Conservation (phyloP, 148 eudicot genomes). For the Vaccinium corymbosum region DNA sequence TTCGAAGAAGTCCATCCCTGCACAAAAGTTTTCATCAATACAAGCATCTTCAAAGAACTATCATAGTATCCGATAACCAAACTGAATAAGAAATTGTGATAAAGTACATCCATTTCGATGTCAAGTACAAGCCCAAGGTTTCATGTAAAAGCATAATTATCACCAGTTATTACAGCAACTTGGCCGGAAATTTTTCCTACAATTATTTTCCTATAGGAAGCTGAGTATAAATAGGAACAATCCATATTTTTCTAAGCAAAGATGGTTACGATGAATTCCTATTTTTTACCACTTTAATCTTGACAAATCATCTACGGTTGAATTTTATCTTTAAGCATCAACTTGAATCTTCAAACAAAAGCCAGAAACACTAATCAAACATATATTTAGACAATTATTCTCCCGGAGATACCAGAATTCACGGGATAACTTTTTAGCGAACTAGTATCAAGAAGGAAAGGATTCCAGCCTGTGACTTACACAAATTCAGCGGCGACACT, state of each 20-base stretch:
- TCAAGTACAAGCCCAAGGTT: background rate
- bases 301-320: background rate
- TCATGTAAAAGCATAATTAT: background rate
- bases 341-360: background rate
- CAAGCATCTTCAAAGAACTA: background rate
- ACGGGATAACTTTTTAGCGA: background rate
- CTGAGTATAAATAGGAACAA: background rate
- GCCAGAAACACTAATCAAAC: background rate
- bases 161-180: background rate
- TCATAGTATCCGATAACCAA: background rate
- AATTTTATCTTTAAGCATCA: background rate
- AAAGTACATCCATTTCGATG: background rate
- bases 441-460: background rate
- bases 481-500: constrained; percentile 63
- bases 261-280: background rate
- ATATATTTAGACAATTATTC: background rate
- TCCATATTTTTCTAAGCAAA: background rate
- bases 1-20: constrained; percentile 66
- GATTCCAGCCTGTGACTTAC: constrained; percentile 40
- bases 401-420: background rate
- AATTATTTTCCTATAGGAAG: background rate
- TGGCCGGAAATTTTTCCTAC: background rate
- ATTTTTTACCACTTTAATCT: background rate
- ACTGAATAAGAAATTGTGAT: background rate
- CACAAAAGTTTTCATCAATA: constrained; percentile 16